A percentile compares a stretch with the other conserved stretches of the same genome.
Evolutionary conservation across 306 rosid genomes (phyloP).

Genomic region (Erythrophleum fordii): DNA sequence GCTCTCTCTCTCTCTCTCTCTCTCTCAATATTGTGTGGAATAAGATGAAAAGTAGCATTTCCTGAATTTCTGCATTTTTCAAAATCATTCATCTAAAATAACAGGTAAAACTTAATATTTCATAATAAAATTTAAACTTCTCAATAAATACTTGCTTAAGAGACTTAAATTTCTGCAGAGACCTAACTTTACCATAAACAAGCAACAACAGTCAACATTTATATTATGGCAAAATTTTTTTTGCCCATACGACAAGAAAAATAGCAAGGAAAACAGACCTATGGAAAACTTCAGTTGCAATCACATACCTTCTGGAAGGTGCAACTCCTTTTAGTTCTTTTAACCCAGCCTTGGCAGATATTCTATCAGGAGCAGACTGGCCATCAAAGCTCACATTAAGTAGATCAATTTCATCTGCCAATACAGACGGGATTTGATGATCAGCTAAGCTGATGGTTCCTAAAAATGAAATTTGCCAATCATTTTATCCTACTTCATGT

Average conservation of each 20-base stretch:
- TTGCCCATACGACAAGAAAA: neutral
- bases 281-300: conserved; percentile 12
- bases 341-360: conserved; percentile 84
- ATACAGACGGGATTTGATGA: conserved; percentile 33
- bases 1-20: neutral
- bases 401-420: conserved; percentile 85
- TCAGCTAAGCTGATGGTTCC: conserved; percentile 35
- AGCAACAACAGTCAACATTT: neutral
- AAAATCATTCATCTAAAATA: conserved; percentile 23
- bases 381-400: conserved; percentile 96
- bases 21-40: neutral
- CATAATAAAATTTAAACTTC: conserved; percentile 12
- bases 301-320: conserved; percentile 78
- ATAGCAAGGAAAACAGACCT: conserved; percentile 1
- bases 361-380: conserved; percentile 82
- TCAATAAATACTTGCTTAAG: neutral
- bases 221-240: neutral
- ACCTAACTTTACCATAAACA: conserved; percentile 1
- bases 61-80: neutral
- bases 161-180: conserved; percentile 19
- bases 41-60: neutral
- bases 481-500: conserved; percentile 27
- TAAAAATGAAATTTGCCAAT: conserved; percentile 32
- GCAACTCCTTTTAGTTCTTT: conserved; percentile 73
- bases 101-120: conserved; percentile 13